Percentiles rank a stretch among this genome's conserved stretches.
These are phyloP conservation scores for Tagetes erecta DNA, from an alignment of 129 eudicot genomes.

Conservation along the genomic window DNA sequence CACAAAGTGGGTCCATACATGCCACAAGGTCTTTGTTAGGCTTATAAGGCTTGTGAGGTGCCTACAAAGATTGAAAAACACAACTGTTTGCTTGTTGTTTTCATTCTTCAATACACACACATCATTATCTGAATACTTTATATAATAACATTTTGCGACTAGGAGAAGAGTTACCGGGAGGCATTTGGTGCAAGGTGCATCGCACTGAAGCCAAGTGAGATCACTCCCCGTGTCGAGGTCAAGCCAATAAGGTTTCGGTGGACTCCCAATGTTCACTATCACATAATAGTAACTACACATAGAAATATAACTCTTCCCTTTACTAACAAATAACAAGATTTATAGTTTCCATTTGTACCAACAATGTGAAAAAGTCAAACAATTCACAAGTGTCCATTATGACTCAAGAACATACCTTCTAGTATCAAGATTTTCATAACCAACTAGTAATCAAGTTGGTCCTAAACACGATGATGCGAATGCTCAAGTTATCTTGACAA, in stretches of 20 bases:
- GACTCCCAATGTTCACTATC: constrained; percentile 23
- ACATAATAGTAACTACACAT: constrained; percentile 34
- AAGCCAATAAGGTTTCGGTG: constrained; percentile 15
- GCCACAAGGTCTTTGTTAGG: neutral
- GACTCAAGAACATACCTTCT: no score
- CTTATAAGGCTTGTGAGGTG: constrained; percentile 24
- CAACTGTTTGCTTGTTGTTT: neutral
- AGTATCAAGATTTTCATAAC: no score
- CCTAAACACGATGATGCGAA: no score
- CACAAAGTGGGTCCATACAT: constrained; percentile 26
- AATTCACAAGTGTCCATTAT: neutral
- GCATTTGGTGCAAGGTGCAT: constrained; percentile 30
- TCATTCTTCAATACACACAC: neutral
- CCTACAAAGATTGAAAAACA: constrained; percentile 7
- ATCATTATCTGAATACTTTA: neutral
- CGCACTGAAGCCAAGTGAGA: constrained; percentile 32
- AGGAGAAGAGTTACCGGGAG: constrained; percentile 22
- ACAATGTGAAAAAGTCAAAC: neutral
- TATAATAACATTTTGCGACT: neutral
- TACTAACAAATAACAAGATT: neutral
- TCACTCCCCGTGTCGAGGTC: constrained; percentile 31
- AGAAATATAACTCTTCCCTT: neutral
- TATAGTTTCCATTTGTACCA: neutral
- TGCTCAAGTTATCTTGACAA: no score
- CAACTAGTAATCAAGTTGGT: no score